A percentile compares a stretch with the other conserved stretches of the same genome.
phyloP scores from a whole-genome alignment of 345 rosid genomes.

The Noccaea bulbosa region DNA sequence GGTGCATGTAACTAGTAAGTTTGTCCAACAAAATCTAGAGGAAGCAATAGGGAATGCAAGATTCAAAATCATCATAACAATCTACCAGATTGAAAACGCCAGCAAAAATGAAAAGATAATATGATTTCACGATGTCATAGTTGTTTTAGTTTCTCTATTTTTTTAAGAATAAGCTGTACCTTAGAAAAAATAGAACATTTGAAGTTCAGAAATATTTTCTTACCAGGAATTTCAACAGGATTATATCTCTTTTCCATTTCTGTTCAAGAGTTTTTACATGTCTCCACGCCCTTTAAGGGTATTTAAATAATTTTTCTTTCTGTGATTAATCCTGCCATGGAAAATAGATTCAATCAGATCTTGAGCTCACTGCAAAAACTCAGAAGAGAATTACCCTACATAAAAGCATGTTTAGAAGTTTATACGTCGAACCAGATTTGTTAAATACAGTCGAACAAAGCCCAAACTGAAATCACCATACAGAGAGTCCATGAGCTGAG shows the following conservation, averaged over 20 bases:
- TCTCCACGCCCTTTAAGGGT: not conserved
- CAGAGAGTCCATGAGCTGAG: constrained; percentile 29
- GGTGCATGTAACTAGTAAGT: constrained; percentile 27
- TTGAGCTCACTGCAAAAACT: constrained; percentile 22
- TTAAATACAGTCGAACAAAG: constrained; percentile 25
- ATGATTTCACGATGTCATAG: constrained; percentile 13
- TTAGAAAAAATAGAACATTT: not conserved
- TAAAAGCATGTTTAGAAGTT: constrained; percentile 3
- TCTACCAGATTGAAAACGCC: constrained; percentile 17
- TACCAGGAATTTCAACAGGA: constrained; percentile 17
- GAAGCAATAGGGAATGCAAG: constrained; percentile 14
- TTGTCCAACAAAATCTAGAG: constrained; percentile 5
- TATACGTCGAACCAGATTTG: constrained; percentile 12
- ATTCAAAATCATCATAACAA: constrained; percentile 10
- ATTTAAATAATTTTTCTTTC: not conserved
- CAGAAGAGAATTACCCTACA: constrained; percentile 14
- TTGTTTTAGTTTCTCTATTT: constrained; percentile 1
- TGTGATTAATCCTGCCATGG: constrained; percentile 19
- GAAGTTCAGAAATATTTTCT: constrained; percentile 1
- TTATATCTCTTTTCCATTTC: constrained; percentile 16
- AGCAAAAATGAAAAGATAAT: not conserved
- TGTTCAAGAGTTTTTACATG: constrained; percentile 5
- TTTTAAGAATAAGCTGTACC: constrained; percentile 7
- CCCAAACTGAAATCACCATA: constrained; percentile 37
- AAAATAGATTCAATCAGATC: constrained; percentile 17